Evolutionary conservation across 768 basidiomycete species (phyloP).

Genomic region (Macrolepiota albuminosa): DNA sequence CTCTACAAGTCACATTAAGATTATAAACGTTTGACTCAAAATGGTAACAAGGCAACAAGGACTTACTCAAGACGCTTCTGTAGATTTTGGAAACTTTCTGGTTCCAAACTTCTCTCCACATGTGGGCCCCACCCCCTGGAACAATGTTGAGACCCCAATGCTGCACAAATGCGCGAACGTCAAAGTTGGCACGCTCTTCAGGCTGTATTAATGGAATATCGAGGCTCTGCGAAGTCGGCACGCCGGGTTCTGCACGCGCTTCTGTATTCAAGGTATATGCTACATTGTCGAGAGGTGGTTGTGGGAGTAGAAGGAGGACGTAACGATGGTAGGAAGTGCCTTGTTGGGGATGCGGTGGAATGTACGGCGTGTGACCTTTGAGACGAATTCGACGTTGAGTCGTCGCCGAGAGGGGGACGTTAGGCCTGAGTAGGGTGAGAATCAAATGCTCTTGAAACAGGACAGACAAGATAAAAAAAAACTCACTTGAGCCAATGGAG

Average conservation of each 20-base stretch:
- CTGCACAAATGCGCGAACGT: slow-evolving; percentile 58
- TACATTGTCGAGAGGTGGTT: slow-evolving; percentile 37
- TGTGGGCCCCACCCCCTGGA: slow-evolving; percentile 68
- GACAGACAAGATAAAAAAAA: slow-evolving; percentile 7
- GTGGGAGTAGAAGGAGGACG: slow-evolving; percentile 68
- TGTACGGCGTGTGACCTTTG: slow-evolving; percentile 64
- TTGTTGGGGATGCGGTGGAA: slow-evolving; percentile 89
- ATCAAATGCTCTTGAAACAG: slow-evolving; percentile 7
- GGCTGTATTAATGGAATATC: slow-evolving; percentile 43
- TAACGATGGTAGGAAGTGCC: slow-evolving; percentile 35
- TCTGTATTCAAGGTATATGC: slow-evolving; percentile 31
- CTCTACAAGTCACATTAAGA: slow-evolving; percentile 22
- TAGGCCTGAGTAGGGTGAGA: slow-evolving; percentile 49
- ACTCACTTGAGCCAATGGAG: slow-evolving; percentile 86
- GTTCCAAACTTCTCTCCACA: slow-evolving; percentile 83
- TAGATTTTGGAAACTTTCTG: slow-evolving; percentile 61
- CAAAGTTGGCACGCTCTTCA: slow-evolving; percentile 52
- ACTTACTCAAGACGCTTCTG: slow-evolving; percentile 62
- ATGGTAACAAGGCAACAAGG: slow-evolving; percentile 1
- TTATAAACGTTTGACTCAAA: slow-evolving; percentile 7
- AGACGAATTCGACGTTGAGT: slow-evolving; percentile 35
- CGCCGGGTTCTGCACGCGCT: slow-evolving; percentile 25
- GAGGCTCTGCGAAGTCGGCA: slow-evolving; percentile 31
- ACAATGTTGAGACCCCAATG: slow-evolving; percentile 49
- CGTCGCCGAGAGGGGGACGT: slow-evolving; percentile 71